Base-by-base conservation (phyloP, 2,329 filamentous ascomycete species). In the Colletotrichum tropicale region DNA sequence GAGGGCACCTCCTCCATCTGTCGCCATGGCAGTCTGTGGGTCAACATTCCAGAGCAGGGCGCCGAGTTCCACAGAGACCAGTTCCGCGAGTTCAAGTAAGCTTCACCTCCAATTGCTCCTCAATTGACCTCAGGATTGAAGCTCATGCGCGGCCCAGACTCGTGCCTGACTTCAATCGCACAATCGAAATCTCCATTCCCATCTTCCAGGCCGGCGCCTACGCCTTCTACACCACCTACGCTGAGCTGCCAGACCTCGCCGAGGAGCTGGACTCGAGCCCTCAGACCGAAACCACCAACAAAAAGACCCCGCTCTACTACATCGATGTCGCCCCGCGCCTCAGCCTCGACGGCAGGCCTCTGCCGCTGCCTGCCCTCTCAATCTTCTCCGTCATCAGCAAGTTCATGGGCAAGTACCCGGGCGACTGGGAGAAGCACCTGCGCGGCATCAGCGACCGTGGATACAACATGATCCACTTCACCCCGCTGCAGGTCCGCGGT, bases 391-490 rank as follows among this genome's bases (percentile, higher is more conserved):
- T 96, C 71, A 95, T 99, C 77, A 98, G 96, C 82, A 99, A 99
- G 86, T 98, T 98, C 86, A 98, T 99, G 95, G 97, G 97, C 77
- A 93, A 93, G 81, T 98, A 97, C 82, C 95, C 96, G 0, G 89
- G 89, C 18, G 95, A 98, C 81, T 99, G 96, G 96, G 92, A 98
- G 82, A 94, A 92, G 67, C 96, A 98, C 83, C 87, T 99, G 73
- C 90, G 91, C 72, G 96, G 97, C 32, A 98, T 99, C 83, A 94
- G 95, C 83, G 92, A 94, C 81, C 91, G 97, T 76, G 96, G 96
- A 61, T 99, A 99, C 89, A 99, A 99, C 86, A 98, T 98, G 96
- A 93, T 99, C 76, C 97, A 99, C 85, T 99, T 99, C 84, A 98
- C 97, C 3, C 97, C 97, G 12, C 88, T 99, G 78, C 97, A 98